A percentile compares a stretch with the other conserved stretches of the same genome.
Evolutionary conservation across 73 alveolate genomes (phyloP).

Genomic region (Breviolum minutum): DNA sequence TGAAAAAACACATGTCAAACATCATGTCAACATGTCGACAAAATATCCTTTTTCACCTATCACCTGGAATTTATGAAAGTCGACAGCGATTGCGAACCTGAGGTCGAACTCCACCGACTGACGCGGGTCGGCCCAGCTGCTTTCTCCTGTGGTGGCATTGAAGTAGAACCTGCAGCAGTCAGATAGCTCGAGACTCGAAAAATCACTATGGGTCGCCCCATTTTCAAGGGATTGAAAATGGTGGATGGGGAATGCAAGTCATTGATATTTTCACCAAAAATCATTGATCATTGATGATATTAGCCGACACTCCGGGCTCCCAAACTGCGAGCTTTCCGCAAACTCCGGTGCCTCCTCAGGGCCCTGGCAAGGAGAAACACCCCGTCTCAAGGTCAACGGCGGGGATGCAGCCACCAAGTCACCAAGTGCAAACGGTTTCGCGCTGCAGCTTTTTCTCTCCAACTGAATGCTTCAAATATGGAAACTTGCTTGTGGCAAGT

Average conservation of each 20-base stretch:
- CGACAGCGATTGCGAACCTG: neutral
- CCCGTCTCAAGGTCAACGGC: too few species aligned
- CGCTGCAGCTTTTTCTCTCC: neutral
- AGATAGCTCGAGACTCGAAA: neutral
- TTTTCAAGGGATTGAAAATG: neutral
- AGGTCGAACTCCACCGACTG: conserved; percentile 88
- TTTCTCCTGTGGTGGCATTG: conserved; percentile 92
- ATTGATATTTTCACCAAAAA: neutral
- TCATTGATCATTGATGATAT: neutral
- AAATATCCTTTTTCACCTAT: too few species aligned
- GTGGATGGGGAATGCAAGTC: neutral
- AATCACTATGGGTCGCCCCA: too few species aligned
- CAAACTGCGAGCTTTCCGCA: conserved; percentile 78
- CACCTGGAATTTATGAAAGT: too few species aligned
- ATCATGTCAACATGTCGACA: too few species aligned
- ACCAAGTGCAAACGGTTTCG: neutral
- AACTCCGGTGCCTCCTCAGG: conserved; percentile 94
- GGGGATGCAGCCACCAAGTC: too few species aligned
- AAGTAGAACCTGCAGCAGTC: conserved; percentile 53
- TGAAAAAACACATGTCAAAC: neutral
- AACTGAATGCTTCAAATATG: neutral
- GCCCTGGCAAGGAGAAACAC: conserved; percentile 17
- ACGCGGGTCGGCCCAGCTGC: conserved; percentile 95
- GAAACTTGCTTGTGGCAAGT: neutral
- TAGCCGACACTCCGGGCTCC: neutral